Evolutionary conservation across 352 stramenopile species (phyloP), one percentile per base, ranked within the genome.

Genomic region (Globisporangium sylvaticum): DNA sequence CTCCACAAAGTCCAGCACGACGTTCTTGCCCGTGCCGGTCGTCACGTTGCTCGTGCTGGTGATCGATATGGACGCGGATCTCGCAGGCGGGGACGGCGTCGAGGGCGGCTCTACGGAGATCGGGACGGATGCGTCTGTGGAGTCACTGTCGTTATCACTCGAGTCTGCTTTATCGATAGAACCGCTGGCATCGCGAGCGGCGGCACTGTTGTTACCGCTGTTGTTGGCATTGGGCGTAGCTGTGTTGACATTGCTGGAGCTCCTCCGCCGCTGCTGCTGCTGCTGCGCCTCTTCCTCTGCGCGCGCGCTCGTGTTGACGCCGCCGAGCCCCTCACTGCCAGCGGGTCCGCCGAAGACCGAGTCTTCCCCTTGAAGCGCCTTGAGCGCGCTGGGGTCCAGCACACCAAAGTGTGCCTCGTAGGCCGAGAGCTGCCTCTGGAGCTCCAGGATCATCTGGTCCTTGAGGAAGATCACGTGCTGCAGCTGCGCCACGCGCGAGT

Each of bases 401-500:
- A 73, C 65, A 32, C 86, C 86, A 54, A 83, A 89, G 14, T 73
- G 79, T 46, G 72, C 60, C 50, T 70, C 64, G 66, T 94, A 94
- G 53, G 78, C 84, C 42, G 82, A 71, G 62, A 94, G 69, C 67
- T 86, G 82, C 57, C 71, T 86, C 76, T 91, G 82, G 18, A 94
- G 73, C 63, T 86, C 77, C 27, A 94, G 69, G 67, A 94, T 92
- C 82, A 92, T 91, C 65, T 90, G 70, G 67, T 94, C 86, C 68
- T 94, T 94, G 73, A 92, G 89, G 60, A 90, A 70, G 62, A 94
- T 92, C 64, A 94, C 79, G 52, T 90, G 83, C 72, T 94, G 83
- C 56, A 94, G 79, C 74, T 90, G 83, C 39, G 74, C 55, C 22
- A 91, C 73, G 39, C 77, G 77, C 70, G 74, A 74, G 58, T 85